Conservation (phyloP, 2,329 filamentous ascomycete species). For the Exophiala spinifera region DNA sequence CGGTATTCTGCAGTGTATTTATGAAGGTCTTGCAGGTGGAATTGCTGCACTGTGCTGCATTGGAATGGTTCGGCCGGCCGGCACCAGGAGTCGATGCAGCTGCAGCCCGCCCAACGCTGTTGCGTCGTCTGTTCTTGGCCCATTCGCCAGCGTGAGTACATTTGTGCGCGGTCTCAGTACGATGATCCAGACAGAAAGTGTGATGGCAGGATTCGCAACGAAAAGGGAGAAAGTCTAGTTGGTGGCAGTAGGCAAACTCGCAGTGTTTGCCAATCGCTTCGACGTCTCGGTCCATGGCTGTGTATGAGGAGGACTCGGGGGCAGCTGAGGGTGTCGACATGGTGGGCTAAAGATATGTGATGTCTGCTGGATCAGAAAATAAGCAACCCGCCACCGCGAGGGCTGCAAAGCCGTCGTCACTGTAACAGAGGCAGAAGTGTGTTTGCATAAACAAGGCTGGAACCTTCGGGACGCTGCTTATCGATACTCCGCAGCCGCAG, state of each 20-base stretch:
- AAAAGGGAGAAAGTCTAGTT: slow-evolving; percentile 95
- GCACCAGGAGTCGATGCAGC: slow-evolving; percentile 33
- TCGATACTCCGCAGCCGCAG: slow-evolving; percentile 17
- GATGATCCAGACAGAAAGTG: slow-evolving; percentile 92
- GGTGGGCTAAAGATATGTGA: slow-evolving; percentile 8
- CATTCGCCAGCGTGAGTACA: slow-evolving; percentile 61
- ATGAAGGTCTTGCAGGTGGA: slow-evolving; percentile 52
- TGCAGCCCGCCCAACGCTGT: slow-evolving; percentile 28
- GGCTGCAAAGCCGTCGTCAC: slow-evolving; percentile 16
- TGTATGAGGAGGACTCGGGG: slow-evolving; percentile 23
- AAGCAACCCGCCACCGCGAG: slow-evolving; percentile 8
- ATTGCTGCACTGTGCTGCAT: slow-evolving; percentile 51
- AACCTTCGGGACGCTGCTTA: slow-evolving; percentile 11
- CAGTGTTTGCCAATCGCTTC: slow-evolving; percentile 87
- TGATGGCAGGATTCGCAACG: slow-evolving; percentile 81
- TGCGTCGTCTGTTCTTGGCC: slow-evolving; percentile 50
- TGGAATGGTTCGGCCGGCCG: slow-evolving; percentile 55
- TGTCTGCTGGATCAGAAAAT: not conserved
- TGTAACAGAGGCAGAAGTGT: not conserved
- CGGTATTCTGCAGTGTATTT: slow-evolving; percentile 50
- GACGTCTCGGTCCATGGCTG: slow-evolving; percentile 56
- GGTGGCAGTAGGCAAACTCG: slow-evolving; percentile 85
- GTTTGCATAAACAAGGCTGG: slow-evolving; percentile 12
- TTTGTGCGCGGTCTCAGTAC: slow-evolving; percentile 76
- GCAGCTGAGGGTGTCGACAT: slow-evolving; percentile 24